These are phyloP conservation scores for Helminthosporium solani DNA, from an alignment of 2,329 filamentous ascomycete genomes.

Conservation along the genomic window DNA sequence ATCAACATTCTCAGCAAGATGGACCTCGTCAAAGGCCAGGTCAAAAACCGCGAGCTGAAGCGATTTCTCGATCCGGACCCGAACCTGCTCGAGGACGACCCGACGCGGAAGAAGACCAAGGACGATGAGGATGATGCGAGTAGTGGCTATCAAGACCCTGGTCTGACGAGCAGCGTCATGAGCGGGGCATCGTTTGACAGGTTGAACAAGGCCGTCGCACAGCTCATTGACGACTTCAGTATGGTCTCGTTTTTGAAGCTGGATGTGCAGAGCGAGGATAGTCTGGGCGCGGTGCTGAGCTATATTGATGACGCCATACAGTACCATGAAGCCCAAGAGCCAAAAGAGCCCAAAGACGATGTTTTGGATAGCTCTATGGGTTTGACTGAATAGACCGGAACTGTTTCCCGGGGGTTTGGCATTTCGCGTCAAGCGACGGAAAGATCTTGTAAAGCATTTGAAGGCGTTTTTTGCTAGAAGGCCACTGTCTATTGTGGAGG, in stretches of 20 bases:
- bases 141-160: slow-evolving; percentile 59
- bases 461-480: not conserved
- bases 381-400: not conserved
- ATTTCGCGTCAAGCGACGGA: not conserved
- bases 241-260: slow-evolving; percentile 95
- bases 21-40: slow-evolving; percentile 89
- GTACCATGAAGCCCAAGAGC: slow-evolving; percentile 90
- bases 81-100: slow-evolving; percentile 77
- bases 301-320: slow-evolving; percentile 95
- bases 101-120: slow-evolving; percentile 47
- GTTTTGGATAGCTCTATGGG: slow-evolving; percentile 12
- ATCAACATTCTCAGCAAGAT: slow-evolving; percentile 97
- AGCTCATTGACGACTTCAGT: slow-evolving; percentile 93
- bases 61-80: slow-evolving; percentile 86
- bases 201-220: slow-evolving; percentile 83
- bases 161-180: slow-evolving; percentile 70
- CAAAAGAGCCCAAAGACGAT: slow-evolving; percentile 69
- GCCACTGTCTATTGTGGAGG: not conserved
- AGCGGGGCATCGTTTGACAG: slow-evolving; percentile 77
- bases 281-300: slow-evolving; percentile 78
- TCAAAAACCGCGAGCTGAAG: slow-evolving; percentile 84
- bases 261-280: slow-evolving; percentile 89
- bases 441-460: not conserved
- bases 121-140: slow-evolving; percentile 47
- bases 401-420: not conserved